phyloP scores from a whole-genome alignment of 208 protist genomes.

The Leishmania major region DNA sequence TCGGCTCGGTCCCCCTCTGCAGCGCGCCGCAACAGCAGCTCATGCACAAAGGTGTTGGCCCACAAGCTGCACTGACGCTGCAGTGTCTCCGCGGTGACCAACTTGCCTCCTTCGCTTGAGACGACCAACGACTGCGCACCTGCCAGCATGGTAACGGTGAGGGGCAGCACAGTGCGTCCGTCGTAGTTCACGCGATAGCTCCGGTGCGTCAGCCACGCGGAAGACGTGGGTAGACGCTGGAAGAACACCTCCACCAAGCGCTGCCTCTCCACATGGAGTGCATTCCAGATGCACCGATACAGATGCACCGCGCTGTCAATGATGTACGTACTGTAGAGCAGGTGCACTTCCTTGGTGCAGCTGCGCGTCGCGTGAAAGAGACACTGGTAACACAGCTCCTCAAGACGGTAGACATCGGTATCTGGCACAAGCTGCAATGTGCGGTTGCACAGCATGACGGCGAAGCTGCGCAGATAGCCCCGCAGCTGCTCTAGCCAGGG shows the following conservation, averaged over 20 bases:
- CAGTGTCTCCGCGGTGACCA: conserved; percentile 31
- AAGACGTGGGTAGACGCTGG: conserved; percentile 40
- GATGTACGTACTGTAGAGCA: conserved; percentile 64
- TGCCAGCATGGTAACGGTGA: conserved; percentile 67
- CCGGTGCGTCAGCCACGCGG: conserved; percentile 46
- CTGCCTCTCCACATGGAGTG: conserved; percentile 53
- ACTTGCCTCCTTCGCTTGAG: conserved; percentile 17
- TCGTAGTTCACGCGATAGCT: conserved; percentile 31
- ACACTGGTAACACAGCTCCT: conserved; percentile 71
- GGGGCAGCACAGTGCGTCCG: conserved; percentile 50
- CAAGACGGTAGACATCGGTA: conserved; percentile 65
- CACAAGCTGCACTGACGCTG: conserved; percentile 68
- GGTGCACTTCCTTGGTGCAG: conserved; percentile 32
- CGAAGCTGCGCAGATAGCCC: conserved; percentile 47
- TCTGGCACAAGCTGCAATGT: conserved; percentile 47
- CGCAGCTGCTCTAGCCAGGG: conserved; percentile 65
- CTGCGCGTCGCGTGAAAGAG: conserved; percentile 53
- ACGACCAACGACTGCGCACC: conserved; percentile 69
- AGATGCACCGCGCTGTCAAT: conserved; percentile 53
- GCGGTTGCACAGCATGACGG: conserved; percentile 42
- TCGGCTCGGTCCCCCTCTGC: conserved; percentile 30
- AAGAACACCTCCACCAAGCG: conserved; percentile 52
- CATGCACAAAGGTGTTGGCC: conserved; percentile 44
- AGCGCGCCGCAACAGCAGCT: conserved; percentile 33
- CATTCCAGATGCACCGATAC: conserved; percentile 76